phyloP scores from a whole-genome alignment of 495 filamentous ascomycete genomes.

The Chaetomium tenue region DNA sequence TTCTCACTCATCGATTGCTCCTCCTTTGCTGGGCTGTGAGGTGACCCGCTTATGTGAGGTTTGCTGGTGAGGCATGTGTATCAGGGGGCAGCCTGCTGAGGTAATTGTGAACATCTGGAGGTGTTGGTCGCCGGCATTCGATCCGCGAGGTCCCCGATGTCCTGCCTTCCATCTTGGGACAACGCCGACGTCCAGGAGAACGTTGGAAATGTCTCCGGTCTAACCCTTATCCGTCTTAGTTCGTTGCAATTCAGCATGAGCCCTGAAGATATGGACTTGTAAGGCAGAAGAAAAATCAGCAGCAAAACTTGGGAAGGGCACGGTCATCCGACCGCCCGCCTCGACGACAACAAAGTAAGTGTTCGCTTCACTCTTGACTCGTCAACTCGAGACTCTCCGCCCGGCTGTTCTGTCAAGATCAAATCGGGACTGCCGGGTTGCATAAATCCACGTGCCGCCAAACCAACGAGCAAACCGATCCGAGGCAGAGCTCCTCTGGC shows the following conservation, averaged over 20 bases:
- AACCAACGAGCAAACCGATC: not conserved
- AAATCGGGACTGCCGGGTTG: slow-evolving; percentile 2
- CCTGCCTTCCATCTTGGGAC: not conserved
- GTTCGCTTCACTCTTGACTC: too few species aligned
- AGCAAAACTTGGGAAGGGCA: not conserved
- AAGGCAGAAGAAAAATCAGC: too few species aligned
- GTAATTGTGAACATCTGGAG: slow-evolving; percentile 15
- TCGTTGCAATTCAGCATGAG: too few species aligned
- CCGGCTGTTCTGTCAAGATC: too few species aligned
- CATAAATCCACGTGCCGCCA: not conserved
- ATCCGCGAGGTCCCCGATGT: not conserved
- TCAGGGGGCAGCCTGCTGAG: slow-evolving; percentile 24
- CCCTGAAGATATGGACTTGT: too few species aligned
- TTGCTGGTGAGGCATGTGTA: not conserved
- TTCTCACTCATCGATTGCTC: not conserved
- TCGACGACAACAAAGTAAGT: too few species aligned
- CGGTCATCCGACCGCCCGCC: too few species aligned
- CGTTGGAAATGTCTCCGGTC: not conserved
- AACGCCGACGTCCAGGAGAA: not conserved
- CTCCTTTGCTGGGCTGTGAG: not conserved
- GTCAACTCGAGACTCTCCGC: too few species aligned
- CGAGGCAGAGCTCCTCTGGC: not conserved
- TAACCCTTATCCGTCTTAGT: too few species aligned
- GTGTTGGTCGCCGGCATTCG: not conserved
- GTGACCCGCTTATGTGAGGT: slow-evolving; percentile 5